A percentile compares a stretch with the other conserved stretches of the same genome.
Evolutionary conservation across 108 stramenopile genomes (phyloP).

Genomic region (Fragilaria crotonensis): DNA sequence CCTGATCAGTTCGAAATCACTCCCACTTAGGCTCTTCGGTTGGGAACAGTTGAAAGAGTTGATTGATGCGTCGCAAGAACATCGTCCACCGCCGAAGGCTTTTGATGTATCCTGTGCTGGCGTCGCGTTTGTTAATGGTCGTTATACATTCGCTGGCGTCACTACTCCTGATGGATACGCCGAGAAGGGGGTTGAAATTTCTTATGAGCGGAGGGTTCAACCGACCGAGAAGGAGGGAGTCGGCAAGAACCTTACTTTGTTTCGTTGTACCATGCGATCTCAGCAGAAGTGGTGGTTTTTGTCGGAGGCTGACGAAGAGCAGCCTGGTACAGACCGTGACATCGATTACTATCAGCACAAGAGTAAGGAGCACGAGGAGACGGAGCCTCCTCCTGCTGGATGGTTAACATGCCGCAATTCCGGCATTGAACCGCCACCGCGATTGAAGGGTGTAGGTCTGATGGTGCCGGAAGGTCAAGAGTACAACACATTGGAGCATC

Average conservation of each 20-base stretch:
- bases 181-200: constrained; percentile 33
- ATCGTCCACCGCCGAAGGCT: constrained; percentile 64
- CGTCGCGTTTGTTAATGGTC: constrained; percentile 70
- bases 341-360: constrained; percentile 98
- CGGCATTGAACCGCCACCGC: constrained; percentile 79
- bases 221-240: constrained; percentile 17
- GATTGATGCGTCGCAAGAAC: constrained; percentile 39
- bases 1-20: constrained; percentile 61
- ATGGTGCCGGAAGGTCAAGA: constrained; percentile 77
- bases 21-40: constrained; percentile 77
- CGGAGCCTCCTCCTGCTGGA: constrained; percentile 56
- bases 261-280: constrained; percentile 93
- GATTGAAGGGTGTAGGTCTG: constrained; percentile 38
- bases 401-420: constrained; percentile 74
- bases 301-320: constrained; percentile 88
- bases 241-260: constrained; percentile 80
- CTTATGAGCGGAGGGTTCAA: constrained; percentile 37
- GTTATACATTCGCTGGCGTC: constrained; percentile 51
- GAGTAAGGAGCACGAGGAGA: constrained; percentile 73
- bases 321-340: constrained; percentile 96
- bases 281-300: constrained; percentile 98
- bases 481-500: constrained; percentile 65
- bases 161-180: constrained; percentile 52
- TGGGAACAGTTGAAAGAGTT: constrained; percentile 78
- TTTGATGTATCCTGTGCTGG: constrained; percentile 72